Base-by-base conservation (phyloP, 2,329 filamentous ascomycete genomes). In the Macrophomina tecta region DNA sequence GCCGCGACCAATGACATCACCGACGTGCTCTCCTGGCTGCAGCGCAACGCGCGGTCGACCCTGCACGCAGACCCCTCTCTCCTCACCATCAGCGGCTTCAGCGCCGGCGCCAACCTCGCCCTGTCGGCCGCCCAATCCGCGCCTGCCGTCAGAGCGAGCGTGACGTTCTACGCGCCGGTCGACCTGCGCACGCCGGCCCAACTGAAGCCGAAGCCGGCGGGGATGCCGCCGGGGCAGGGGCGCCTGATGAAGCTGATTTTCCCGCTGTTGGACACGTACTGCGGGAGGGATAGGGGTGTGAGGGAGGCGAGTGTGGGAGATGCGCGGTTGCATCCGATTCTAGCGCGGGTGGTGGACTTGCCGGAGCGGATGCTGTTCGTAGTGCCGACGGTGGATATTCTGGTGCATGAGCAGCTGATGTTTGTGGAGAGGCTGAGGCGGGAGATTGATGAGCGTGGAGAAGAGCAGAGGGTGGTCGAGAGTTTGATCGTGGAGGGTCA, bases 101-200 rank as follows among this genome's bases (percentile, higher is more conserved):
- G 81, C 1, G 80, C 79, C 0, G 83, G 84, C 6, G 82, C 76
- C 0, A 83, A 81, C 67, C 72, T 85, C 7, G 81, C 80, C 2
- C 66, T 85, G 7, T 75, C 72, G 3, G 69, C 75, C 46, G 70
- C 71, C 12, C 56, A 60, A 28, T n/a, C 53, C 11, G 23, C 34
- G 18, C 9, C 32, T n/a, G 11, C 70, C 72, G 66, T 48, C 68
- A 28, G 58, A 72, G 34, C 36, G 18, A 5, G 62, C 38, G 73
- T 82, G 4, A 79, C 74, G 0, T 82, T 82, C 66, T 83, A 82
- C 63, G 76, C 76, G 0, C 71, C 74, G 7, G 72, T 72, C 38
- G 61, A 70, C 49, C 52, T 70, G n/a, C 66, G 68, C 6, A 14
- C 46, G 7, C 53, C 61, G 2, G 30, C 61, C 5, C 11, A 16